A percentile compares a stretch with the other conserved stretches of the same genome.
Evolutionary conservation across 2,329 filamentous ascomycete genomes (phyloP).

Genomic region (Aspergillus alliaceus): DNA sequence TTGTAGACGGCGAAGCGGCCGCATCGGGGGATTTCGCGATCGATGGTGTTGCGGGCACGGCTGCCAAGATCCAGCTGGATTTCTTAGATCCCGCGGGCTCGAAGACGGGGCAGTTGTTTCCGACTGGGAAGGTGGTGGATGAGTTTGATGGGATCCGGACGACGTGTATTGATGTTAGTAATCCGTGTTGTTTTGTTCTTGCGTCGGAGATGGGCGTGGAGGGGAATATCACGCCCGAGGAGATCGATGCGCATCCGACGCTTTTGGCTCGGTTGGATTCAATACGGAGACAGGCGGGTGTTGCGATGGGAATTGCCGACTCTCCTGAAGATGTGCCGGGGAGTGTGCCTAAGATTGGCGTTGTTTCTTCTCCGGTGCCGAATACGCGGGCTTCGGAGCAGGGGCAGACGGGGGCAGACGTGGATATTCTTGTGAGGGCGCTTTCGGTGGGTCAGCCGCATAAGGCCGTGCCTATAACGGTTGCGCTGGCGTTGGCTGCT

Average conservation of each 20-base stretch:
- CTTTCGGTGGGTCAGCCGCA: slow-evolving; percentile 59
- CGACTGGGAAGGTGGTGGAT: slow-evolving; percentile 59
- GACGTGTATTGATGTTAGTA: slow-evolving; percentile 64
- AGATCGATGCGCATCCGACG: slow-evolving; percentile 49
- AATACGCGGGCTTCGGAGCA: slow-evolving; percentile 5
- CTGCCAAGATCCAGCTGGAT: slow-evolving; percentile 58
- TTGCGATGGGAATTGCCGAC: slow-evolving; percentile 60
- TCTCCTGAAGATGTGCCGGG: slow-evolving; percentile 50
- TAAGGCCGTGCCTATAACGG: slow-evolving; percentile 57
- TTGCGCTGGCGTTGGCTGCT: slow-evolving; percentile 52
- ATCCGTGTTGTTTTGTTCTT: slow-evolving; percentile 63
- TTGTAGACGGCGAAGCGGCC: slow-evolving; percentile 50
- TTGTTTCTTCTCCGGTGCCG: slow-evolving; percentile 44
- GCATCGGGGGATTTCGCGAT: slow-evolving; percentile 59
- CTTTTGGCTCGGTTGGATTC: slow-evolving; percentile 53
- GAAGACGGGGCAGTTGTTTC: slow-evolving; percentile 63
- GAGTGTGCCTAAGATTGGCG: slow-evolving; percentile 62
- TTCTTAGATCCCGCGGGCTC: slow-evolving; percentile 65
- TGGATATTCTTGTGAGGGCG: slow-evolving; percentile 48
- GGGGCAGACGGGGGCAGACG: slow-evolving; percentile 13
- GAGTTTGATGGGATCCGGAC: slow-evolving; percentile 50
- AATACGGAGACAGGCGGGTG: slow-evolving; percentile 59
- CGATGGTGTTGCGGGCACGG: slow-evolving; percentile 63
- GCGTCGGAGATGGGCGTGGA: slow-evolving; percentile 51
- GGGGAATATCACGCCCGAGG: slow-evolving; percentile 51